A percentile compares a stretch with the other conserved stretches of the same genome.
Conservation (phyloP, 2,329 filamentous ascomycete genomes). For the Orbilia brochopaga region DNA sequence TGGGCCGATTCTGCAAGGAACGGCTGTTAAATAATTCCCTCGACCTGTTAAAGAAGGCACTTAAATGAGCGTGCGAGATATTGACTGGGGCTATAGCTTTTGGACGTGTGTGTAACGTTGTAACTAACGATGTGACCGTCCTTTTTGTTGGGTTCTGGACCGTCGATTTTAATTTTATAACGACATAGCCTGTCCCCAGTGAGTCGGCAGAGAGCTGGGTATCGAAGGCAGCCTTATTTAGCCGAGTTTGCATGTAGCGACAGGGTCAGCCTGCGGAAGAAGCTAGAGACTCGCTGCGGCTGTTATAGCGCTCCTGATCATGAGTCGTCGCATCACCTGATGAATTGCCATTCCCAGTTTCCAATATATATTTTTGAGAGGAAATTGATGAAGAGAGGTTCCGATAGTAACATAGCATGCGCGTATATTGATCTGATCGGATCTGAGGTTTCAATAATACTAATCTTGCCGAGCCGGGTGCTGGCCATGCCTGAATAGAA, state of each 20-base stretch:
- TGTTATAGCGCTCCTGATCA: too few species aligned
- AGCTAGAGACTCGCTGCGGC: too few species aligned
- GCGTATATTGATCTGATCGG: too few species aligned
- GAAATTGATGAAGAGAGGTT: too few species aligned
- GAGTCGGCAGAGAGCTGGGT: background rate
- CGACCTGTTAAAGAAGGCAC: slow-evolving; percentile 21
- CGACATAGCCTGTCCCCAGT: background rate
- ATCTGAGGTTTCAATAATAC: too few species aligned
- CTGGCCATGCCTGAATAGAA: too few species aligned
- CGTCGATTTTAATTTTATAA: background rate
- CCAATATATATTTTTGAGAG: too few species aligned
- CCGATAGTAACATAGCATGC: too few species aligned
- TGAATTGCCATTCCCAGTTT: too few species aligned
- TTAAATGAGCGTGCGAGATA: slow-evolving; percentile 3
- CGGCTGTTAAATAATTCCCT: slow-evolving; percentile 2
- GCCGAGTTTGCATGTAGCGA: slow-evolving; percentile 1
- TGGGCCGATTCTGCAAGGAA: background rate
- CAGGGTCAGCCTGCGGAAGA: background rate
- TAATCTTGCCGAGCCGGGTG: too few species aligned
- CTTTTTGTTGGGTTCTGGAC: background rate
- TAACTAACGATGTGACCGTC: background rate
- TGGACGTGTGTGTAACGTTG: slow-evolving; percentile 40
- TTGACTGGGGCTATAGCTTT: slow-evolving; percentile 8
- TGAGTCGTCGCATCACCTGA: too few species aligned
- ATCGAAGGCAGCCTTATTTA: slow-evolving; percentile 25